These are phyloP conservation scores for Cercospora zeae-maydis DNA, from an alignment of 2,329 filamentous ascomycete species.

Conservation along the genomic window DNA sequence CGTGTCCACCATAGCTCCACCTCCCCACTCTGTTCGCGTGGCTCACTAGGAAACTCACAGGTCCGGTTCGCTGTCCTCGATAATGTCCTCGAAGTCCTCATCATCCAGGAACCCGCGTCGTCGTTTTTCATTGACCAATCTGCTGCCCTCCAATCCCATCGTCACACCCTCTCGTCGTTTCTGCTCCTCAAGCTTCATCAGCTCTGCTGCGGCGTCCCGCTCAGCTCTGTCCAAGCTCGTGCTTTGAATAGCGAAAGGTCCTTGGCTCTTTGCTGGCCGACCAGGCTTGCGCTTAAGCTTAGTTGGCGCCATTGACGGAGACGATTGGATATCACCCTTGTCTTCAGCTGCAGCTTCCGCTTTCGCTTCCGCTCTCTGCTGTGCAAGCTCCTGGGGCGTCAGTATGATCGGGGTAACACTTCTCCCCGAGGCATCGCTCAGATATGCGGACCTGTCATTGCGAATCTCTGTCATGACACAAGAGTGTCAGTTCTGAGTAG, in stretches of 20 bases:
- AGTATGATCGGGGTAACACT: constrained; percentile 45
- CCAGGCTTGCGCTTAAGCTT: constrained; percentile 9
- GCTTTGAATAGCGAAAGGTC: neutral
- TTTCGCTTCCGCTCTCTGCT: constrained; percentile 10
- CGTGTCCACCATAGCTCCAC: neutral
- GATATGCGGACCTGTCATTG: constrained; percentile 36
- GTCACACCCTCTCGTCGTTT: constrained; percentile 53
- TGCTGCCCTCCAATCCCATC: constrained; percentile 52
- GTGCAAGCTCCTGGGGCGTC: constrained; percentile 12
- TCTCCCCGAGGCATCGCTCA: constrained; percentile 47
- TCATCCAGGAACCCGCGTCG: constrained; percentile 50
- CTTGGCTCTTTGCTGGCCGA: constrained; percentile 9
- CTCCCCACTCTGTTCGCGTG: neutral
- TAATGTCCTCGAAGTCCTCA: constrained; percentile 47
- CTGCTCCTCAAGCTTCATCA: constrained; percentile 49
- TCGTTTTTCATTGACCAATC: constrained; percentile 52
- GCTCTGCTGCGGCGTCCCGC: constrained; percentile 41
- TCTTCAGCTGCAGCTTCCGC: constrained; percentile 2
- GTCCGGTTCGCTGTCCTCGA: constrained; percentile 27
- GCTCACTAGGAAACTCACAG: constrained; percentile 10
- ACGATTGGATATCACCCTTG: neutral
- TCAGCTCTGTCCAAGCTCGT: constrained; percentile 37
- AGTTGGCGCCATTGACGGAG: constrained; percentile 5
- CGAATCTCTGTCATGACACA: constrained; percentile 31
- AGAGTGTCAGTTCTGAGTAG: constrained; percentile 8